A percentile compares a stretch with the other conserved stretches of the same genome.
These are phyloP conservation scores for Flaveria floridana DNA, from an alignment of 140 eudicot genomes.

Conservation along the genomic window DNA sequence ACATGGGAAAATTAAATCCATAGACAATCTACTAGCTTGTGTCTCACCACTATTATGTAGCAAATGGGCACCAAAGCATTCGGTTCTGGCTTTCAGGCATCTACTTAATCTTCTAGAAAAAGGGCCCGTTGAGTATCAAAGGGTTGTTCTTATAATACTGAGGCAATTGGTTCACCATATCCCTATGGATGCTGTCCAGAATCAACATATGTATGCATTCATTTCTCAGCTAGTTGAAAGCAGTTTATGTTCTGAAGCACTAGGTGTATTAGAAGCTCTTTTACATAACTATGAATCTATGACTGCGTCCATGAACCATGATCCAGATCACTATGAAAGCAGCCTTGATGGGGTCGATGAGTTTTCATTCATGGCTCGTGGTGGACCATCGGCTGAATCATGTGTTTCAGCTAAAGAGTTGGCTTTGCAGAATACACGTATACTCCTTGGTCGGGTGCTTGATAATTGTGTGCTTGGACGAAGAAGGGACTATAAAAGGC, in stretches of 20 bases:
- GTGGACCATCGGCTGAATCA: conserved; percentile 61
- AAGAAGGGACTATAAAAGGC: conserved; percentile 71
- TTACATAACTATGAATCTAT: conserved; percentile 67
- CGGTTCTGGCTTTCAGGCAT: conserved; percentile 72
- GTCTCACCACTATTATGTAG: conserved; percentile 68
- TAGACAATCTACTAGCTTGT: conserved; percentile 66
- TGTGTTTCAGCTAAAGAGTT: conserved; percentile 61
- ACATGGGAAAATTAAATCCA: conserved; percentile 59
- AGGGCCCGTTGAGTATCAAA: conserved; percentile 81
- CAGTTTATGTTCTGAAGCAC: conserved; percentile 78
- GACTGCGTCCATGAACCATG: conserved; percentile 54
- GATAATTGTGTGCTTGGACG: conserved; percentile 79
- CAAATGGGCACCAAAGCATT: conserved; percentile 82
- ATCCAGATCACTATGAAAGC: conserved; percentile 52
- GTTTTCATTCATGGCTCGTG: conserved; percentile 60
- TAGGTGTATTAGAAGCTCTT: conserved; percentile 91
- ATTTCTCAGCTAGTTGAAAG: conserved; percentile 89
- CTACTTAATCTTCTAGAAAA: conserved; percentile 64
- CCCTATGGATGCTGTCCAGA: conserved; percentile 71
- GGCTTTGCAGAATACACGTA: conserved; percentile 79
- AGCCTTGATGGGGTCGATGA: conserved; percentile 60
- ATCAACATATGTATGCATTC: conserved; percentile 80
- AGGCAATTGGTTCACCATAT: conserved; percentile 78
- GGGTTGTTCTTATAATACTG: conserved; percentile 76
- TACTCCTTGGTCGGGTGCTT: conserved; percentile 85